Evolutionary conservation across 2,329 filamentous ascomycete genomes (phyloP), one percentile per base, ranked within the genome.

Genomic region (Herpotrichia juniperi): DNA sequence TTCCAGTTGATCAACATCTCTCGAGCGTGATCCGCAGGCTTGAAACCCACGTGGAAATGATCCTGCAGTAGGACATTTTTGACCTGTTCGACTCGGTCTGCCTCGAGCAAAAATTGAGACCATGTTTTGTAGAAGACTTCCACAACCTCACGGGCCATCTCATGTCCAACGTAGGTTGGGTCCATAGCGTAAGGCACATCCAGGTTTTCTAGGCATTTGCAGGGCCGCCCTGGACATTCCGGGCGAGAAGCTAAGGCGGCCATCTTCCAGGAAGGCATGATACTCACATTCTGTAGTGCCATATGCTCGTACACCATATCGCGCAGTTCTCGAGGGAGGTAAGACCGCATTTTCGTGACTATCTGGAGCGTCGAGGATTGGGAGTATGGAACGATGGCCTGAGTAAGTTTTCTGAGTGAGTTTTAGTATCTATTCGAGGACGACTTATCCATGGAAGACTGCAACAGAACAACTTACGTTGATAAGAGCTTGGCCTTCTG

Each of bases 21-120:
- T 7, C 32, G 45, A 16, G n/a, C 21, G 22, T 19, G 6, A 22
- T 24, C 24, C 8, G 21, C 9, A n/a, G 45, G 45, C 21, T 40
- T 37, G 34, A 47, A 47, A 21, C 45, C 45, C 10, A 47, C 31
- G 11, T 40, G 45, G 34, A 47, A 40, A 28, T 25, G 9, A 17
- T 47, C 45, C 8, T 6, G 7, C 16, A 26, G n/a, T 6, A 47
- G 45, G 6, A 21, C 31, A 17, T 26, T 28, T 10, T 40, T 37
- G 32, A 47, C 14, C 7, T 47, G 11, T 3, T 24, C 22, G 9
- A 40, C 24, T 28, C 22, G 6, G 4, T 47, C 12, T 7, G 21
- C 12, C 19, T 4, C 14, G 14, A 40, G 40, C 12, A 40, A 12
- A 3, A 21, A 16, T 19, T 21, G 19, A 6, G 22, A 14, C 5